A percentile compares a stretch with the other conserved stretches of the same genome.
Evolutionary conservation across 257 asterid genomes (phyloP).

Genomic region (Solanum bulbocastanum): DNA sequence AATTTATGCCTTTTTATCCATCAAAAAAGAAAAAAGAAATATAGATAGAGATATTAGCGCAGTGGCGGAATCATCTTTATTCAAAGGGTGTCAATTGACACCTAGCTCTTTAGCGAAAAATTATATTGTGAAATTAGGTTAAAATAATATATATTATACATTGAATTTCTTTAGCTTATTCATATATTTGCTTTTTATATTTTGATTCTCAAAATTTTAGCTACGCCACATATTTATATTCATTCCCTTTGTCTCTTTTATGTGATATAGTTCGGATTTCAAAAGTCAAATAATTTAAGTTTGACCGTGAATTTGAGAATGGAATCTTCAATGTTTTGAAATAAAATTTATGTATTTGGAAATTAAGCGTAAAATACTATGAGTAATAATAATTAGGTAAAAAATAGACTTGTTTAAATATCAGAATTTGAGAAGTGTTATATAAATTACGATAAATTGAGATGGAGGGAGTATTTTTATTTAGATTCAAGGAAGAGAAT

Average conservation of each 20-base stretch:
- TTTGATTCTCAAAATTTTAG: not conserved
- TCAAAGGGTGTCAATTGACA: not conserved
- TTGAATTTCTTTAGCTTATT: not conserved
- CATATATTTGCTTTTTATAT: not conserved
- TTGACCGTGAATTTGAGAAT: not conserved
- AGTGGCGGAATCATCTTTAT: not conserved
- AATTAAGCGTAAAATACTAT: no score
- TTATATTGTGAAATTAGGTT: not conserved
- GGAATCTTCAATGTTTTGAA: not conserved
- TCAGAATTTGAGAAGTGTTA: not conserved
- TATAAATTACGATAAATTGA: no score
- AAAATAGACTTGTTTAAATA: no score
- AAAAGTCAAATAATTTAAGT: not conserved
- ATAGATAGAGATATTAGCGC: not conserved
- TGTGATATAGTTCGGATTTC: no score
- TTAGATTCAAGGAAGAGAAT: not conserved
- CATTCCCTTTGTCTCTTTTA: not conserved
- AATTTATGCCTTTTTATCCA: not conserved
- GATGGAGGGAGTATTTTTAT: not conserved
- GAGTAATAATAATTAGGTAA: no score
- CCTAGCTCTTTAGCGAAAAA: not conserved
- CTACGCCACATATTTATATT: not conserved
- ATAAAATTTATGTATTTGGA: no score
- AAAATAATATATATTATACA: not conserved
- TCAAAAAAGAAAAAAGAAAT: not conserved